phyloP scores from a whole-genome alignment of 345 rosid genomes.

The Mangifera indica region DNA sequence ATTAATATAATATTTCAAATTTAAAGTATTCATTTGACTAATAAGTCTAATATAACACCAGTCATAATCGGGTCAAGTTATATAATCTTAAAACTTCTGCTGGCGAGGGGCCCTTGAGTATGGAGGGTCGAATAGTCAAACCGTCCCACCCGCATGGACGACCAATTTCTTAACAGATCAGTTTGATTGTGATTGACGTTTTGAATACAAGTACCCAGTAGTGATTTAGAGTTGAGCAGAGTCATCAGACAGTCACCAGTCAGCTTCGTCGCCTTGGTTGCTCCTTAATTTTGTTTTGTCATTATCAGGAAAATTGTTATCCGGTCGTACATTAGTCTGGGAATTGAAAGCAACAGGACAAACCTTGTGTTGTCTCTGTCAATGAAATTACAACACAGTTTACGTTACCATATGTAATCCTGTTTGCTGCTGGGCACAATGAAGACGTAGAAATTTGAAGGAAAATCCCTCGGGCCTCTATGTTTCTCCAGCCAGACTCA shows the following conservation, averaged over 20 bases:
- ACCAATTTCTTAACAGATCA: background rate
- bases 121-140: slow-evolving; percentile 15
- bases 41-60: too few relatives aligned
- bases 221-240: background rate
- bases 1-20: too few relatives aligned
- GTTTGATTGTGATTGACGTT: slow-evolving; percentile 8
- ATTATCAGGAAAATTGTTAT: background rate
- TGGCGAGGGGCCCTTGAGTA: too few relatives aligned
- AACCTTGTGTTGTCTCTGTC: background rate
- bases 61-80: too few relatives aligned
- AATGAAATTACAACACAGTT: background rate
- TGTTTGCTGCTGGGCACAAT: background rate
- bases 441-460: too few relatives aligned
- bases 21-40: too few relatives aligned
- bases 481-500: background rate
- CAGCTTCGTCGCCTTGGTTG: background rate
- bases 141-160: slow-evolving; percentile 17
- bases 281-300: too few relatives aligned
- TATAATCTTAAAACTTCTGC: too few relatives aligned
- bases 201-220: background rate
- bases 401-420: background rate
- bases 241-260: background rate
- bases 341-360: slow-evolving; percentile 7
- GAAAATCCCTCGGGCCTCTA: too few relatives aligned
- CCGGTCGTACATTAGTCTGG: background rate